phyloP scores from a whole-genome alignment of 164 flowering plant genomes.

The Nymphaea colorata region DNA sequence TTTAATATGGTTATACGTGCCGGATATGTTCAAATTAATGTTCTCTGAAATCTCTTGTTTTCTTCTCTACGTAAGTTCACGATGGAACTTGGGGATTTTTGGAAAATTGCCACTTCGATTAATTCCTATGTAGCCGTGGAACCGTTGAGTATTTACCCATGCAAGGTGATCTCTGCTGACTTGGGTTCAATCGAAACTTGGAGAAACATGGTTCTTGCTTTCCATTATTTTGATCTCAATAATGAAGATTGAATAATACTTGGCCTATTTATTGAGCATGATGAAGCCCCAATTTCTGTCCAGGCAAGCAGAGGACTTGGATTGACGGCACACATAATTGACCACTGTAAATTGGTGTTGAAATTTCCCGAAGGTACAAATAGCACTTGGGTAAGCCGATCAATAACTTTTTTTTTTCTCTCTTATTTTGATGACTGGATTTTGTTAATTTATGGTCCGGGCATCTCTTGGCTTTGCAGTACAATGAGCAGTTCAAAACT shows the following conservation, averaged over 20 bases:
- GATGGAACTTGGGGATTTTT: no score
- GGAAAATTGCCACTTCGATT: no score
- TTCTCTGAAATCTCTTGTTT: no score
- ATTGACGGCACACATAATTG: conserved; percentile 67
- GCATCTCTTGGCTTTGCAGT: conserved; percentile 26
- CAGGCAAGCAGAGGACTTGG: conserved; percentile 93
- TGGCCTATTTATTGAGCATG: conserved; percentile 2
- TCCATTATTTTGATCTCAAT: neutral
- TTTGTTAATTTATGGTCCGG: neutral
- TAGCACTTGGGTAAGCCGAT: conserved; percentile 69
- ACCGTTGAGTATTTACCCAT: neutral
- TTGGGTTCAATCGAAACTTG: neutral
- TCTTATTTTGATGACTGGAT: neutral
- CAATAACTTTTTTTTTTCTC: neutral
- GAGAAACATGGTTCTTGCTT: neutral
- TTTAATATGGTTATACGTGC: no score
- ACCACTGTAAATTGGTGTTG: conserved; percentile 73
- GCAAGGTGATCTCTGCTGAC: neutral
- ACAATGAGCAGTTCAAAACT: conserved; percentile 62
- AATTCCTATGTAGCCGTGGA: no score
- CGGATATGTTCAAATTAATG: no score
- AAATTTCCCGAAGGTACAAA: conserved; percentile 83
- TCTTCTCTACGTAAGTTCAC: no score
- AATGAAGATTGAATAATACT: neutral
- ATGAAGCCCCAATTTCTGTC: conserved; percentile 1